Conservation (phyloP, 106 monocot species). For the Vanilla planifolia region DNA sequence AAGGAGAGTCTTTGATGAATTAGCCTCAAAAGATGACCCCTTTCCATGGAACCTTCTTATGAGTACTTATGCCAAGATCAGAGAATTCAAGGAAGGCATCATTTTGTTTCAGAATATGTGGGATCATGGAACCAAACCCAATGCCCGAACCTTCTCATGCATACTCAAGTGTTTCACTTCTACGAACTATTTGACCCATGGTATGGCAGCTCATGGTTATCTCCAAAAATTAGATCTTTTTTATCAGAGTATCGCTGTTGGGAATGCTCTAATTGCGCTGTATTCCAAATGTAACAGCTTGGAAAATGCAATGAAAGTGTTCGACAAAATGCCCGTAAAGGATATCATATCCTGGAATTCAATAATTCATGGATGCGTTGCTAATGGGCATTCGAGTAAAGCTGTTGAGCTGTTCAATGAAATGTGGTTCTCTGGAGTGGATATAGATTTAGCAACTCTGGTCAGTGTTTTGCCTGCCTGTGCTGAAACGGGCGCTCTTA, state of each 20-base stretch:
- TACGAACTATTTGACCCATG: constrained; percentile 13
- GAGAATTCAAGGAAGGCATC: constrained; percentile 29
- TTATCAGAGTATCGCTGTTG: constrained; percentile 24
- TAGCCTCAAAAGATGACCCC: constrained; percentile 16
- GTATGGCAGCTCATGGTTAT: constrained; percentile 45
- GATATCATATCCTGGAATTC: constrained; percentile 75
- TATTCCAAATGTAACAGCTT: constrained; percentile 48
- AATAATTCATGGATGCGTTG: constrained; percentile 49
- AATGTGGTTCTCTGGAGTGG: constrained; percentile 43
- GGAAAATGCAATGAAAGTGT: constrained; percentile 31
- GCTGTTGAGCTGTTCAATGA: constrained; percentile 27
- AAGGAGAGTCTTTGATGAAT: constrained; percentile 39
- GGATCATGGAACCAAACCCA: constrained; percentile 15
- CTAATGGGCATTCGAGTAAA: constrained; percentile 19
- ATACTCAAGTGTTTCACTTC: constrained; percentile 56
- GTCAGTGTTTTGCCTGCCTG: constrained; percentile 61
- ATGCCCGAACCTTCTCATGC: constrained; percentile 49
- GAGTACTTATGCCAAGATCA: constrained; percentile 42
- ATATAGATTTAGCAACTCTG: constrained; percentile 52
- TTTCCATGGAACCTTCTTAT: constrained; percentile 54
- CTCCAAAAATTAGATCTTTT: constrained; percentile 44
- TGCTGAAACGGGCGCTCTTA: constrained; percentile 22
- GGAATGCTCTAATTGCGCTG: constrained; percentile 44
- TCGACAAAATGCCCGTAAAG: constrained; percentile 58
- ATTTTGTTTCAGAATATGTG: constrained; percentile 45